Base-by-base conservation (phyloP, 176 grass and related monocot species). In the Carex littledalei region DNA sequence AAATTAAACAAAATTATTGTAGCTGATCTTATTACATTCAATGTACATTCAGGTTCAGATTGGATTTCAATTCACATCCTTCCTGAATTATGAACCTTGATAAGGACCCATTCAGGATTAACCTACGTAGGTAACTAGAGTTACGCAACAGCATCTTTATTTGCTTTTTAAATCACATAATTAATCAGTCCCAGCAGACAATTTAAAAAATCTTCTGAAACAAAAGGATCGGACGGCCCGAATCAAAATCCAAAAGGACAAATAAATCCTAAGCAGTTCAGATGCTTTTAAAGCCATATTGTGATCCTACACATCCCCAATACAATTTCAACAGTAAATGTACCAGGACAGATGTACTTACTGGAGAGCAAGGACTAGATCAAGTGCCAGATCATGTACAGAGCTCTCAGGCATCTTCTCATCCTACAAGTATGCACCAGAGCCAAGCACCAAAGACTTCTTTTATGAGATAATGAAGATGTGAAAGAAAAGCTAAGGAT, bases 311-410 rank as follows among this genome's bases (percentile, higher is more conserved):
- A 18, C 35, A 37, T 37, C 24, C 65, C 65, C 65, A 18, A 68
- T 37, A 68, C 31, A 47, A 9, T 10, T 24, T 21, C 20, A 45
- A 53, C 5, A 77, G 73, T 77, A 77, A 54, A 77, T 77, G 12
- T 76, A 54, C 4, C 21, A 54, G 21, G 21, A 54, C 13, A 21
- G 29, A 77, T 54, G 37, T 22, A 55, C 90, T 95, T 88, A 99
- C 93, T 95, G 88, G 84, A 99, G 91, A 86, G 96, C 96, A 92
- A 90, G 90, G 77, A 94, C 83, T 22, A 98, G 90, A 67, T 95
- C 87, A 47, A 88, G 93, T 81, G 89, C 95, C 70, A 98, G 81
- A 53, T 95, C 93, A 84, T 99, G 93, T 89, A 99, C 89, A 70
- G 90, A 93, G 89, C 84, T 95, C 89, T 99, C 93, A 84, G 91